Conservation (phyloP, 176 grass and related monocot species). For the Calamus simplicifolius region DNA sequence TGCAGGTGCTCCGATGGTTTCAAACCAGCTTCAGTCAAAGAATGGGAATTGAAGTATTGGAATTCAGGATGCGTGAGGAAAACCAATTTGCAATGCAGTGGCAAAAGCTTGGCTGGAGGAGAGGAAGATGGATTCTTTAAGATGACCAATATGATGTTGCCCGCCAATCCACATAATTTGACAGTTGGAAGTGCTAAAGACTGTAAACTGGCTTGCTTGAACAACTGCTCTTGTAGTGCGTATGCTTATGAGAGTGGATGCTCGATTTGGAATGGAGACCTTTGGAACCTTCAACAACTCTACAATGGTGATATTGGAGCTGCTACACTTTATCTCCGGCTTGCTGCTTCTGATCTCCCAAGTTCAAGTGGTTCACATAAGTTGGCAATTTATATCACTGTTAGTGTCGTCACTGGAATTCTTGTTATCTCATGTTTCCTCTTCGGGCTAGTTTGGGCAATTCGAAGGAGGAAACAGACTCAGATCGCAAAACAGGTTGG, state of each 20-base stretch:
- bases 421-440: neutral
- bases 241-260: conserved; percentile 15
- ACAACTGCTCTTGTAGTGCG: conserved; percentile 26
- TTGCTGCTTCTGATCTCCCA: conserved; percentile 19
- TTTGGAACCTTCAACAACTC: conserved; percentile 10
- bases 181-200: conserved; percentile 2
- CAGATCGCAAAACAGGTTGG: conserved; percentile 1
- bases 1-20: conserved; percentile 18
- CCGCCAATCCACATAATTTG: conserved; percentile 6
- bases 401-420: neutral
- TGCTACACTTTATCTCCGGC: conserved; percentile 15
- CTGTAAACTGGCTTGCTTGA: conserved; percentile 37
- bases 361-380: conserved; percentile 4
- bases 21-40: neutral
- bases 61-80: conserved; percentile 28
- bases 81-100: conserved; percentile 15
- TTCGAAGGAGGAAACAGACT: neutral
- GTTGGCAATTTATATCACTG: neutral
- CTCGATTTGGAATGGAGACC: conserved; percentile 24
- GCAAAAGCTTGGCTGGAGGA: neutral
- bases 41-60: conserved; percentile 21
- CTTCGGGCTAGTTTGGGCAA: neutral
- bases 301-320: conserved; percentile 14
- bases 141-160: conserved; percentile 27
- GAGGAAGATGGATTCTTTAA: conserved; percentile 30